Conservation (phyloP, 2,329 filamentous ascomycete genomes). For the Calonectria pseudoreteaudii region DNA sequence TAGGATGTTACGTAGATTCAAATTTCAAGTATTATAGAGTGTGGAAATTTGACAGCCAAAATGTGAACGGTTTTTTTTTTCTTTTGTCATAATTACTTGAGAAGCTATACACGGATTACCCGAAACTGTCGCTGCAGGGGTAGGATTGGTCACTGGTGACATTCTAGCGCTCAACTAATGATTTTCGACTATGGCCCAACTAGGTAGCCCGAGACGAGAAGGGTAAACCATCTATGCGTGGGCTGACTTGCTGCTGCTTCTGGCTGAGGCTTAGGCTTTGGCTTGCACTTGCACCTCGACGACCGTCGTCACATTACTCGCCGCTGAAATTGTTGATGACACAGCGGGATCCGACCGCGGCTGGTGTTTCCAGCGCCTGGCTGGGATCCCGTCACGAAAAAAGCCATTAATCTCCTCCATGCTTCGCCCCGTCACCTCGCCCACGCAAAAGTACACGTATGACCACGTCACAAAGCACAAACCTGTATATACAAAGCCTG, state of each 20-base stretch:
- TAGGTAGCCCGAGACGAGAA: neutral
- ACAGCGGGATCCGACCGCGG: slow-evolving; percentile 26
- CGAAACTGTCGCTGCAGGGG: neutral
- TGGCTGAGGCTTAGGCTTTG: too few species aligned
- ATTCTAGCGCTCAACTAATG: neutral
- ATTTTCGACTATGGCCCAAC: neutral
- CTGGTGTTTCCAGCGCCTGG: slow-evolving; percentile 42
- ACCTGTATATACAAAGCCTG: slow-evolving; percentile 52
- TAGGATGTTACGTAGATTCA: neutral
- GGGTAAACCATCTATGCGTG: too few species aligned
- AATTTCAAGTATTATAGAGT: neutral
- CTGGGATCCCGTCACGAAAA: slow-evolving; percentile 43
- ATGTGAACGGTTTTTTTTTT: neutral
- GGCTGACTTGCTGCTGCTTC: slow-evolving; percentile 11
- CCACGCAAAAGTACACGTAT: slow-evolving; percentile 53
- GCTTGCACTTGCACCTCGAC: slow-evolving; percentile 18
- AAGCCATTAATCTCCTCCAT: slow-evolving; percentile 47
- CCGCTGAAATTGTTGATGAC: neutral
- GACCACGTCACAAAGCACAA: slow-evolving; percentile 47
- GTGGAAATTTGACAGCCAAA: neutral
- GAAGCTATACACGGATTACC: neutral
- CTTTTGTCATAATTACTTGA: too few species aligned
- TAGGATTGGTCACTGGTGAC: neutral
- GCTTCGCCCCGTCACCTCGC: slow-evolving; percentile 44
- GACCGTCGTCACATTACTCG: neutral